Conservation (phyloP, 2,329 filamentous ascomycete genomes). For the Sporothrix mexicana region DNA sequence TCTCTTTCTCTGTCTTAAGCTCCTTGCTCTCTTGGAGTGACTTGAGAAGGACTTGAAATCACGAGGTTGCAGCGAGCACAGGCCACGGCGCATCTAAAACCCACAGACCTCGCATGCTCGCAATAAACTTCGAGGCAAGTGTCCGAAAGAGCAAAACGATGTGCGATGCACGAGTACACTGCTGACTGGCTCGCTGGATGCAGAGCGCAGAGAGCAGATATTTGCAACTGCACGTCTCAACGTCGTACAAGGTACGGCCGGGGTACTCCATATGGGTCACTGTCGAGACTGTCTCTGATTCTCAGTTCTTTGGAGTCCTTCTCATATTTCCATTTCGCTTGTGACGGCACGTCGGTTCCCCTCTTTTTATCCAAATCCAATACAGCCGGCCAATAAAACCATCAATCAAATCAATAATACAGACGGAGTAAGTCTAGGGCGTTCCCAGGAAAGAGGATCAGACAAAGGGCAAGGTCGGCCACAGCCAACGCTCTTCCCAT, state of each 20-base stretch:
- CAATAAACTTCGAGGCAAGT: not conserved
- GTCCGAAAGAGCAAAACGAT: not conserved
- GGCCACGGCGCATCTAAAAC: not conserved
- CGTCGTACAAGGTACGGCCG: not conserved
- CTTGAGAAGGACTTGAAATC: not conserved
- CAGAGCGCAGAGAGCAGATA: not conserved
- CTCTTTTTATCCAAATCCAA: constrained; percentile 27
- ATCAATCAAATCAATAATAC: constrained; percentile 12
- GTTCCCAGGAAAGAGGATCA: constrained; percentile 6
- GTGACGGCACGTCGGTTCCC: constrained; percentile 13
- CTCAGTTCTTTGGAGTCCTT: not conserved
- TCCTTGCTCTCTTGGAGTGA: not conserved
- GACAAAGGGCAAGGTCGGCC: not conserved
- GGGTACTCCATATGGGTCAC: not conserved
- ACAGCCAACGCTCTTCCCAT: not conserved
- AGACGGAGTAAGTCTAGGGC: constrained; percentile 2
- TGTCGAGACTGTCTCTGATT: not conserved
- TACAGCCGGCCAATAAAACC: constrained; percentile 17
- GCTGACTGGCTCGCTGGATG: no score
- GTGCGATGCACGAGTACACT: no score
- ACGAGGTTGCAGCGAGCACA: constrained; percentile 19
- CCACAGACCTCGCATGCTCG: constrained; percentile 23
- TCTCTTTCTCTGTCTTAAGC: not conserved
- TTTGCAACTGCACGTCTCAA: not conserved
- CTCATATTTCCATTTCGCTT: not conserved